Base-by-base conservation (phyloP, 1,284 basidiomycete genomes). In the Cryptococcus sp. region DNA sequence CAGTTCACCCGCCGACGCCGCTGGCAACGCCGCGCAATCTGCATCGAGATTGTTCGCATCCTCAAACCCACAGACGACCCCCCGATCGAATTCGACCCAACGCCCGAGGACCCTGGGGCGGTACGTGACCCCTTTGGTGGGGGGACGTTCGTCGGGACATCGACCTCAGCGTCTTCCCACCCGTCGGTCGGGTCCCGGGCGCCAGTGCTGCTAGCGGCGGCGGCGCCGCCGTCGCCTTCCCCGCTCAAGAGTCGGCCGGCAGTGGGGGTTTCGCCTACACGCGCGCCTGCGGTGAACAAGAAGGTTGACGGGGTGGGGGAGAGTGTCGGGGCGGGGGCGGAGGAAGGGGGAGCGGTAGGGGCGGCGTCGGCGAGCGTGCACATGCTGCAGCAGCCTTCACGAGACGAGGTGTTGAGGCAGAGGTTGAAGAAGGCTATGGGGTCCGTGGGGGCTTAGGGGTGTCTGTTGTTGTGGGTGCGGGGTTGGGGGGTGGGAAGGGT, bases 1-100 rank as follows among this genome's bases (percentile, higher is more conserved):
- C 66, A 89, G 85, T 93, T 89, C 71, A 93, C 91, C 0, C 84
- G 91, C 12, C 85, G 85, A 67, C 78, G 91, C 51, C 81, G 88
- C 53, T 93, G 91, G 91, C 87, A 87, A 3, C 84, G 91, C 50
- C 81, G 91, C 38, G 91, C 91, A 1, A 76, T 88, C 12, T 83
- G 91, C 47, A 82, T 80, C 15, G 91, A 93, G 77, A 82, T 81
- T 0, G 80, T 90, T 20, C 71, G 75, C 40, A 84, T 88, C 59
- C 60, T 76, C 23, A 56, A 67, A 37, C 51, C 60, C 33, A 53
- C 36, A 9, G 61, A 66, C 40, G 53, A 23, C 18, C 60, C 52
- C 43, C 56, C 54, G 8, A 53, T 53, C 40, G 37, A 33, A 9
- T 33, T 33, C 28, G 28, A 33, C 28, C 28, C 28, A 4, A 33